Evolutionary conservation across 805 yeast species (phyloP).

Genomic region (Candida pseudofarinosa): DNA sequence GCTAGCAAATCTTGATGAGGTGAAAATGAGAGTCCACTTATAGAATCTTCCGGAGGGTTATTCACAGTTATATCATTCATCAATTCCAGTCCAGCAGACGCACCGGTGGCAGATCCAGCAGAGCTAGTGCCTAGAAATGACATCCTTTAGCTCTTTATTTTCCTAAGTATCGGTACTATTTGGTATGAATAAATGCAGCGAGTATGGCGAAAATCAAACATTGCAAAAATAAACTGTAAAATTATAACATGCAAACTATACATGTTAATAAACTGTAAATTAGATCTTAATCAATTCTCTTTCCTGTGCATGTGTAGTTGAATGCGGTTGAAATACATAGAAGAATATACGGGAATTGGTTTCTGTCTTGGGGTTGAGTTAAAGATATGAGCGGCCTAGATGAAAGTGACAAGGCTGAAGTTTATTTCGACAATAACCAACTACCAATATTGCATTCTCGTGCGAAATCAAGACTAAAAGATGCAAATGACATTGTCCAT

Average conservation of each 20-base stretch:
- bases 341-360: too few species aligned
- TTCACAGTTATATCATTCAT: slow-evolving; percentile 66
- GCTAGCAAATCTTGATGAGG: slow-evolving; percentile 80
- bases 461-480: neutral
- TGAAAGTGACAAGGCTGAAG: neutral
- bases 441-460: slow-evolving; percentile 4
- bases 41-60: slow-evolving; percentile 89
- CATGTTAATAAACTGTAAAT: neutral
- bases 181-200: neutral
- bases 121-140: slow-evolving; percentile 32
- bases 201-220: neutral
- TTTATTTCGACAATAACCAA: neutral
- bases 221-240: slow-evolving; percentile 1
- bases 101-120: slow-evolving; percentile 27
- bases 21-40: slow-evolving; percentile 79
- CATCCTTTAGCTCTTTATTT: slow-evolving; percentile 17
- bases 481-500: neutral
- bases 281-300: neutral
- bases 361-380: too few species aligned
- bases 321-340: too few species aligned
- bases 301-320: neutral
- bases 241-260: neutral
- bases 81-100: slow-evolving; percentile 54
- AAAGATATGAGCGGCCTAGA: slow-evolving; percentile 4
- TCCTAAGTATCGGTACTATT: neutral